Evolutionary conservation across 148 eudicot genomes (phyloP).

Genomic region (Cornus kousa): DNA sequence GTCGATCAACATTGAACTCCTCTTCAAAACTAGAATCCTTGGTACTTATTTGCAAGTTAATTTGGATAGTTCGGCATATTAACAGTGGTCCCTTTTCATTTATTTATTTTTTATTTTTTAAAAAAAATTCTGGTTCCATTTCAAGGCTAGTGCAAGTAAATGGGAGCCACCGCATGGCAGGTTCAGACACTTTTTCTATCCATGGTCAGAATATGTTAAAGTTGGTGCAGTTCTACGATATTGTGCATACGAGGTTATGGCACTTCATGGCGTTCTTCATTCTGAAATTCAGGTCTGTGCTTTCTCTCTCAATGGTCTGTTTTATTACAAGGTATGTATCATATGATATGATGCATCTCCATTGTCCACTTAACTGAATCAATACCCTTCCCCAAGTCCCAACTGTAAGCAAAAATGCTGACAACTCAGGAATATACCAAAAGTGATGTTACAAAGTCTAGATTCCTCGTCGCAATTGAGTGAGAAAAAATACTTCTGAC

Average conservation of each 20-base stretch:
- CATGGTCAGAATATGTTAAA: slow-evolving; percentile 66
- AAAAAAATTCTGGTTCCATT: background rate
- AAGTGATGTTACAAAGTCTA: background rate
- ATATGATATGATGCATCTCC: background rate
- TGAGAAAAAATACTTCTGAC: background rate
- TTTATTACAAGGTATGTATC: background rate
- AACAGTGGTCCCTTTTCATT: no score
- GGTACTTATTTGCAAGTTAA: slow-evolving; percentile 27
- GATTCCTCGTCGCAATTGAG: background rate
- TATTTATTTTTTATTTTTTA: no score
- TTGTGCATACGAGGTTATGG: slow-evolving; percentile 66
- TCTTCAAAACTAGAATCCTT: slow-evolving; percentile 46
- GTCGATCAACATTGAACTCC: slow-evolving; percentile 46
- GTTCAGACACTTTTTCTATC: slow-evolving; percentile 51
- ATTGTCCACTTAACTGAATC: background rate
- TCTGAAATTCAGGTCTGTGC: slow-evolving; percentile 59
- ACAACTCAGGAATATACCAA: slow-evolving; percentile 12
- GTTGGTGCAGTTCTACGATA: slow-evolving; percentile 55
- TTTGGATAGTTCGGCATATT: background rate
- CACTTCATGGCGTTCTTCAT: slow-evolving; percentile 68
- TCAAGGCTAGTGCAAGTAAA: slow-evolving; percentile 51
- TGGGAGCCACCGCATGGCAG: slow-evolving; percentile 84
- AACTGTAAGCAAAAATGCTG: background rate
- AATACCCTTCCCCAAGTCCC: background rate
- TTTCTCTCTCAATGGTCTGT: background rate